phyloP scores from a whole-genome alignment of 108 stramenopile species.

The Discostella pseudostelligera region DNA sequence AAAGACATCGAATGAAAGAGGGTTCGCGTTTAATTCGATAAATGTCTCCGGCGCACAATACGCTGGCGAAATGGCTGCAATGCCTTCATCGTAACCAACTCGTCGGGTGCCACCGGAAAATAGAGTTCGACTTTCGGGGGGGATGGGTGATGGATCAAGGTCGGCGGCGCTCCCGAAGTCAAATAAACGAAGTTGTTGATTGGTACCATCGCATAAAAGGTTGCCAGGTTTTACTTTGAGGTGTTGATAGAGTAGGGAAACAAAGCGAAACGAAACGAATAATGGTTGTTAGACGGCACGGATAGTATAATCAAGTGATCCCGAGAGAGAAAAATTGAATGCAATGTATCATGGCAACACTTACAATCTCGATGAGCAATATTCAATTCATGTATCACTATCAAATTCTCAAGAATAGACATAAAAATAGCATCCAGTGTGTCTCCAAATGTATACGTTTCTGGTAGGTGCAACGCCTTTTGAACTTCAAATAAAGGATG shows the following conservation, averaged over 20 bases:
- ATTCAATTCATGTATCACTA: slow-evolving; percentile 44
- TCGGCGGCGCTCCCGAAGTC: slow-evolving; percentile 87
- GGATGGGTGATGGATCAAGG: slow-evolving; percentile 47
- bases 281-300: neutral
- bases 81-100: slow-evolving; percentile 51
- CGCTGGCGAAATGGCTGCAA: slow-evolving; percentile 70
- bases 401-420: slow-evolving; percentile 50
- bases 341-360: slow-evolving; percentile 8
- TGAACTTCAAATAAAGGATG: slow-evolving; percentile 47
- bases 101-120: slow-evolving; percentile 45
- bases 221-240: slow-evolving; percentile 70
- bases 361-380: slow-evolving; percentile 77
- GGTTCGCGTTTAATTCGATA: slow-evolving; percentile 31
- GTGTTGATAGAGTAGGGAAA: neutral
- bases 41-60: slow-evolving; percentile 80
- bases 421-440: slow-evolving; percentile 50
- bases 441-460: slow-evolving; percentile 50
- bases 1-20: slow-evolving; percentile 67
- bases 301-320: neutral
- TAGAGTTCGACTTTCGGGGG: slow-evolving; percentile 9
- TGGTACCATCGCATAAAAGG: slow-evolving; percentile 44
- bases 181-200: slow-evolving; percentile 48
- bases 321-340: neutral
- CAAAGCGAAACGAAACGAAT: neutral
- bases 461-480: slow-evolving; percentile 46